Evolutionary conservation across 2,329 filamentous ascomycete species (phyloP), one percentile per base, ranked within the genome.

Genomic region (Paecilomyces variotii): DNA sequence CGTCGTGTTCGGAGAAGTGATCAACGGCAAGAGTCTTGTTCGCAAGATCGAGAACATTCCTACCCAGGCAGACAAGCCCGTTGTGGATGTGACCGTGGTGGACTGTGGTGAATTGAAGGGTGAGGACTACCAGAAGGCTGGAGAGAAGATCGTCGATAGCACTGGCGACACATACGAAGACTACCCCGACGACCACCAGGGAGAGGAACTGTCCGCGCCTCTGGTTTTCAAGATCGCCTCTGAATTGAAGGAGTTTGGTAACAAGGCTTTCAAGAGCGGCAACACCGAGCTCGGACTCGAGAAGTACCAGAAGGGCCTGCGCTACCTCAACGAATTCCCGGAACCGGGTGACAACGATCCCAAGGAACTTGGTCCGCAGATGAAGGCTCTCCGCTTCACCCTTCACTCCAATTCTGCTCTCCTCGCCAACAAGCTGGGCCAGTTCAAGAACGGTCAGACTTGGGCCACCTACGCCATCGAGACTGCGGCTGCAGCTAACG

Each of bases 111-210:
- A 97, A 80, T 85, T 97, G 57, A 82, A 82, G 0, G 89, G 85
- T 25, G 84, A 86, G 10, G 88, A 85, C 51, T 88, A 89, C 64
- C 80, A 85, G 25, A 78, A 84, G 58, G 85, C 85, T 63, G 84
- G 84, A 56, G 82, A 85, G 67, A 90, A 89, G 76, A 76, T 80
- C 35, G 82, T 90, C 58, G 93, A 97, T 72, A 80, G 84, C 56
- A 90, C 89, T 12, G 94, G 94, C 63, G 94, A 99, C 78, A 83
- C 86, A 4, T 97, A 95, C 77, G 93, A 97, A 78, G 94, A 97
- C 73, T 97, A 89, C 77, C 94, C 94, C 34, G 91, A 97, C 72
- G 94, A 99, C 77, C 85, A 74, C 77, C 62, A 80, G 62, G 79
- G 82, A 54, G 77, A 84, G 57, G 80, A 86, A 57, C 82, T 91